Evolutionary conservation across 805 yeast genomes (phyloP), one percentile per base, ranked within the genome.

Genomic region (Phaffomyces antillensis): DNA sequence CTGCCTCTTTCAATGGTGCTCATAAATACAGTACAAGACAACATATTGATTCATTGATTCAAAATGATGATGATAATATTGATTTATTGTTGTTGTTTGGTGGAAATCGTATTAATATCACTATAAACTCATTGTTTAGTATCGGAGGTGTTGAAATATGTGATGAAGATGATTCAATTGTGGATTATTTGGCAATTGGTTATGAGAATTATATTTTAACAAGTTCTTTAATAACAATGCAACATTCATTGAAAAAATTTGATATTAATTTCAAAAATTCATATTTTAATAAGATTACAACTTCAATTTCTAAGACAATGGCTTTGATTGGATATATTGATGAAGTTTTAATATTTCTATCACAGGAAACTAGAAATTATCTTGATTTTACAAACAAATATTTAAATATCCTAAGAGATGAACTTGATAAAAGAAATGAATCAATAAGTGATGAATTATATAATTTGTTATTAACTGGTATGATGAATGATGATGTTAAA

Each of bases 391-490:
- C 64, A 6, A 50, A 52, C 12, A 62, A 65, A 46, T 61, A 67
- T 20, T 50, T 70, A 18, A 61, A 56, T 7, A 53, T 71, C 15
- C 51, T 76, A 26, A 55, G 60, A 28, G 67, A 64, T 24, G 75
- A 70, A 23, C 33, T 63, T 20, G 45, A 40, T 31, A 48, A 42
- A 16, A 48, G 50, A 25, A 46, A 47, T 60, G 65, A 52, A 55
- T 41, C 50, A 20, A 54, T 73, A 11, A 55, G 65, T 2, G 66
- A 69, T 41, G 70, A 68, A 47, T 56, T 79, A 8, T 70, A 71
- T 44, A 76, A 75, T 41, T 52, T 76, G 20, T 58, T 79, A 2
- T 54, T 79, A 4, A 76, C 85, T 0, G 83, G 84, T 2, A 64
- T 75, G 42, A 66, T 81, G 46, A 70, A 78, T 1, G 68, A 65